Percentiles rank a stretch among this genome's conserved stretches.
phyloP scores from a whole-genome alignment of 495 filamentous ascomycete genomes.

The Rhypophila decipiens region DNA sequence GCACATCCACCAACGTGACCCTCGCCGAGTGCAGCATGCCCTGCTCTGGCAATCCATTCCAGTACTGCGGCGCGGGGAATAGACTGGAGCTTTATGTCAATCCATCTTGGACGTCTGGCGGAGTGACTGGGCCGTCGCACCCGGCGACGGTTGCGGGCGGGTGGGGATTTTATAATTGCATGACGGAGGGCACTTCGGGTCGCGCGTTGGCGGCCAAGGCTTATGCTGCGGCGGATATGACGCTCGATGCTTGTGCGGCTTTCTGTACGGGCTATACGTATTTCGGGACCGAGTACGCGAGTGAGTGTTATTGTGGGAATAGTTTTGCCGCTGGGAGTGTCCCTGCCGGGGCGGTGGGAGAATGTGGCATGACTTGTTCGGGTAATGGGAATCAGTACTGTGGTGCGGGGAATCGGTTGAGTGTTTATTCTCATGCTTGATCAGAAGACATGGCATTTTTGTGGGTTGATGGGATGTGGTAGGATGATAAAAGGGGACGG shows the following conservation, averaged over 20 bases:
- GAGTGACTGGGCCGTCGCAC: constrained; percentile 13
- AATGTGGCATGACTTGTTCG: constrained; percentile 36
- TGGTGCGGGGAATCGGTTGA: constrained; percentile 32
- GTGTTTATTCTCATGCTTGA: constrained; percentile 11
- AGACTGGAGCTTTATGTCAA: constrained; percentile 33
- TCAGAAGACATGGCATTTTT: too few species aligned
- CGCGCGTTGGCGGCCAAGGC: constrained; percentile 18
- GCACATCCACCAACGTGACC: constrained; percentile 18
- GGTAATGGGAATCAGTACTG: constrained; percentile 32
- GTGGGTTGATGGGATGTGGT: too few species aligned
- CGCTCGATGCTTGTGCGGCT: constrained; percentile 30
- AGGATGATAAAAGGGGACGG: too few species aligned
- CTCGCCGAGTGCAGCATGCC: constrained; percentile 32
- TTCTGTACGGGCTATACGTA: constrained; percentile 29
- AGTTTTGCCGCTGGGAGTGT: constrained; percentile 22
- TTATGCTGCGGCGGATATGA: constrained; percentile 22
- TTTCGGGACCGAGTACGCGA: constrained; percentile 34
- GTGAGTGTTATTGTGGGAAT: constrained; percentile 35
- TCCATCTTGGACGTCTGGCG: constrained; percentile 4
- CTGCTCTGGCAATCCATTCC: constrained; percentile 31
- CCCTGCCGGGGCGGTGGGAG: constrained; percentile 9
- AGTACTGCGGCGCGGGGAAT: constrained; percentile 38
- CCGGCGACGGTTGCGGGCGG: constrained; percentile 15
- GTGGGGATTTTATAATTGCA: constrained; percentile 32
- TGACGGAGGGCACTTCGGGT: constrained; percentile 25